Conservation (phyloP, 306 rosid species). For the Senna tora region DNA sequence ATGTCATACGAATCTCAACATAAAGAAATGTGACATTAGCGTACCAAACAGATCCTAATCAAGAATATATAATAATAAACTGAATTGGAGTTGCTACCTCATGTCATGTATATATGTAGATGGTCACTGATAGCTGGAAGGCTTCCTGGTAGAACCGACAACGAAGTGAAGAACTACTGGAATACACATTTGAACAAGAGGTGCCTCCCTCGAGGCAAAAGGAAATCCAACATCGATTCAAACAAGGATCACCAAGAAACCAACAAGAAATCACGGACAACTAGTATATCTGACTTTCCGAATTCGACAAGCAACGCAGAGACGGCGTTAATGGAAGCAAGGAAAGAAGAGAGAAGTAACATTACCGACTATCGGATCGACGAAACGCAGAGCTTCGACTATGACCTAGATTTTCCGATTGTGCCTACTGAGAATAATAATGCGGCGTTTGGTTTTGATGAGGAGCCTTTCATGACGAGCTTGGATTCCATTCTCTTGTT, state of each 20-base stretch:
- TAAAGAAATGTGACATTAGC: too few relatives aligned
- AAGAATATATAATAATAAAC: neutral
- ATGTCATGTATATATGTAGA: too few relatives aligned
- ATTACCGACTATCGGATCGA: constrained; percentile 7
- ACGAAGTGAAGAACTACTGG: constrained; percentile 34
- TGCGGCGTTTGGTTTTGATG: neutral
- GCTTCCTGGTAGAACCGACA: constrained; percentile 47
- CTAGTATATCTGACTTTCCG: neutral
- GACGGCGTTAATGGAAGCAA: neutral
- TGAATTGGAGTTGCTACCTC: neutral
- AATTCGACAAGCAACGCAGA: constrained; percentile 3
- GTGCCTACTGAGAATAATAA: neutral
- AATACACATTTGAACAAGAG: constrained; percentile 32
- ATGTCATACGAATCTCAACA: too few relatives aligned
- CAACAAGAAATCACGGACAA: constrained; percentile 7
- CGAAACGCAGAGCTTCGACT: constrained; percentile 13
- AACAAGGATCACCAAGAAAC: neutral
- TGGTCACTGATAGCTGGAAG: constrained; percentile 80
- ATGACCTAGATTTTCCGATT: constrained; percentile 27
- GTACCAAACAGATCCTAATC: neutral
- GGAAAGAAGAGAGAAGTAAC: constrained; percentile 15
- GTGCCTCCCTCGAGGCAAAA: constrained; percentile 26
- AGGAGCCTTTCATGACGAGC: constrained; percentile 15
- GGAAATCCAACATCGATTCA: constrained; percentile 2
- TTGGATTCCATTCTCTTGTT: constrained; percentile 45